Evolutionary conservation across 768 basidiomycete species (phyloP), one percentile per base, ranked within the genome.

Genomic region (Russula ochroleuca): DNA sequence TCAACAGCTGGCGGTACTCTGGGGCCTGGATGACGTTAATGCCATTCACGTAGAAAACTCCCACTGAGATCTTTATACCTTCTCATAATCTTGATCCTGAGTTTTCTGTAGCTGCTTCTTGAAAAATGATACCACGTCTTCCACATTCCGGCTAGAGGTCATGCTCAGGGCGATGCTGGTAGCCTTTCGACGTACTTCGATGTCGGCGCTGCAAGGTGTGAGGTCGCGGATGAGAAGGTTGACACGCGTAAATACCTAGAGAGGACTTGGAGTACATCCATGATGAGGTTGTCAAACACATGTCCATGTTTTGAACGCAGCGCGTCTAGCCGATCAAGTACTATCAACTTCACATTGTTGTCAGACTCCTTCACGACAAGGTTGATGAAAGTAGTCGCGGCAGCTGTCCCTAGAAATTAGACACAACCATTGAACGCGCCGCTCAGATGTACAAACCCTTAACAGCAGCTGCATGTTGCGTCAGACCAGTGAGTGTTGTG

Each of bases 321-420:
- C 38, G 75, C 76, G 59, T 98, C 92, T 40, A 99, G 82, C 50
- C 97, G 86, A 72, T 96, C 92, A 28, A 99, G 81, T 19, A 98
- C 96, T 63, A 98, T 98, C 50, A 98, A 83, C 75, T 98, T 98
- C 75, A 98, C 96, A 70, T 99, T 99, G 77, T 98, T 99, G 77
- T 98, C 96, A 1, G 94, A 93, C 75, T 98, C 96, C 76, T 95
- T 96, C 73, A 89, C 81, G 64, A 94, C 87, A 51, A 98, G 84
- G 67, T 85, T 90, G 70, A 97, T 92, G 67, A 96, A 86, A 67
- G 84, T 90, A 10, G 87, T 84, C 4, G 94, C 95, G 53, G 94
- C 90, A 66, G 96, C 95, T 96, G 63, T 41, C 15, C 17, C 25
- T 19, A 23, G 19, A 4, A 21, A 45, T 53, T 25, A 48, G 48